Evolutionary conservation across 768 basidiomycete species (phyloP).

Genomic region (Boletus bicolor): DNA sequence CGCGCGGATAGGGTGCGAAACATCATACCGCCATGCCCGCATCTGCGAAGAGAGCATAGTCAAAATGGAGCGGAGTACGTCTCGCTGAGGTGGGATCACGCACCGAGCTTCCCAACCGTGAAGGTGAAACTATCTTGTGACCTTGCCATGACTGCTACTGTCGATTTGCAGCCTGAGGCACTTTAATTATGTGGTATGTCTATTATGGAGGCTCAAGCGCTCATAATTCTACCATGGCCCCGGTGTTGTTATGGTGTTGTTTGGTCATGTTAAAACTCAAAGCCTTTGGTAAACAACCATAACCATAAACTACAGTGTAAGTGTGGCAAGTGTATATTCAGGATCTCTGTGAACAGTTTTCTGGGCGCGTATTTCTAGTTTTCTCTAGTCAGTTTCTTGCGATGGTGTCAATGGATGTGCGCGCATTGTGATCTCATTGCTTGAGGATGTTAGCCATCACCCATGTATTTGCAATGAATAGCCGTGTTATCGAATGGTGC

Average conservation of each 20-base stretch:
- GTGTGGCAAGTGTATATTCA: not conserved
- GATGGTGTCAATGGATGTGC: not conserved
- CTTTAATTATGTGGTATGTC: constrained; percentile 3
- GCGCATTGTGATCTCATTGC: too few relatives aligned
- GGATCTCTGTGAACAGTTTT: not conserved
- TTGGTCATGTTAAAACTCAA: constrained; percentile 25
- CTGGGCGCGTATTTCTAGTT: too few relatives aligned
- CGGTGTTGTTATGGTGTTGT: constrained; percentile 21
- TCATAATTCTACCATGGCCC: not conserved
- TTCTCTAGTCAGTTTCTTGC: not conserved
- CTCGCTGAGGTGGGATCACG: constrained; percentile 25
- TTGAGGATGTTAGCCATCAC: not conserved
- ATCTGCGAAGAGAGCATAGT: constrained; percentile 46
- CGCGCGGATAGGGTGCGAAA: not conserved
- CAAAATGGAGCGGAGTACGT: constrained; percentile 6
- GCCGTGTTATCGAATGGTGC: not conserved
- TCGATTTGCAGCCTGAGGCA: constrained; percentile 2
- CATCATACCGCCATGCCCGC: constrained; percentile 85
- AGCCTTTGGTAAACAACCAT: constrained; percentile 21
- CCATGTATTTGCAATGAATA: not conserved
- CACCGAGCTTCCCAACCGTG: constrained; percentile 94
- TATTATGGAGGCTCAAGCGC: not conserved
- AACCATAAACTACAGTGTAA: too few relatives aligned
- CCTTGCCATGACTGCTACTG: constrained; percentile 28
- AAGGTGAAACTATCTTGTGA: constrained; percentile 77